Percentiles rank a stretch among this genome's conserved stretches.
Evolutionary conservation across 352 stramenopile genomes (phyloP).

Genomic region (Globisporangium apiculatum): DNA sequence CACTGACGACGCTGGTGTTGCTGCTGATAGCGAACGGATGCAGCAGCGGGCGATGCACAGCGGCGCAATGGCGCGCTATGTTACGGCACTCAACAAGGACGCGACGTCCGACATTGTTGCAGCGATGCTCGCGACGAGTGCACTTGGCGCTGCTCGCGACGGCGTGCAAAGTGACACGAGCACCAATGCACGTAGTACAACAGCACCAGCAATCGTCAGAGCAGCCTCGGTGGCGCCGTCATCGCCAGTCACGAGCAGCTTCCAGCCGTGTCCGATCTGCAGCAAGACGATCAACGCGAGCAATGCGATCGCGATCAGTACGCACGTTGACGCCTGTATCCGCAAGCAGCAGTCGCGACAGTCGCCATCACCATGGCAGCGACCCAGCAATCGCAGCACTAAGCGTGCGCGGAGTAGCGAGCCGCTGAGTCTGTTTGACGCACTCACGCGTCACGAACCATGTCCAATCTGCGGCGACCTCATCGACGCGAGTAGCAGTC

Average conservation of each 20-base stretch:
- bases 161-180: neutral
- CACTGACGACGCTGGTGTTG: neutral
- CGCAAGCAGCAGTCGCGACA: neutral
- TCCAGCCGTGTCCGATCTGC: constrained; percentile 54
- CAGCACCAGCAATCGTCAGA: neutral
- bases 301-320: constrained; percentile 52
- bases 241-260: constrained; percentile 3
- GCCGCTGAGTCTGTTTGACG: neutral
- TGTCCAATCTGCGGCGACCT: constrained; percentile 54
- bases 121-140: constrained; percentile 17
- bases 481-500: constrained; percentile 36
- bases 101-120: constrained; percentile 11
- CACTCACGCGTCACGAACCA: constrained; percentile 13
- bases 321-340: constrained; percentile 55
- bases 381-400: neutral
- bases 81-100: constrained; percentile 7
- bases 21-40: neutral
- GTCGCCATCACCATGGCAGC: neutral
- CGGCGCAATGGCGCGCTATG: constrained; percentile 8
- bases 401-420: neutral
- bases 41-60: neutral
- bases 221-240: neutral
- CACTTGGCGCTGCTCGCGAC: neutral
- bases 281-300: constrained; percentile 36
- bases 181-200: neutral